Conservation (phyloP, 1,139 yeast species). For the Kodamaea alishanica region DNA sequence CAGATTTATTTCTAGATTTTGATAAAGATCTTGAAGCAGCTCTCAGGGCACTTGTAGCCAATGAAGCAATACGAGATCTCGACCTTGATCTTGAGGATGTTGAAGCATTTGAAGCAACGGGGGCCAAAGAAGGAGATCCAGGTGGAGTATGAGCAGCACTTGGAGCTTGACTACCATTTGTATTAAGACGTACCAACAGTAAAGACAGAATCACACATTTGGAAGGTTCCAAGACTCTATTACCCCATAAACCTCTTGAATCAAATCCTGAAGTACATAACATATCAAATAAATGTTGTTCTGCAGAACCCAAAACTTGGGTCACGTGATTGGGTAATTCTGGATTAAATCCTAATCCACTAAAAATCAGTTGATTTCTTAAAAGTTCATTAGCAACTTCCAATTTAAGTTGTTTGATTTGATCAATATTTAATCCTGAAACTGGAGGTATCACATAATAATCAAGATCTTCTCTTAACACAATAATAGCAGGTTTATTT, state of each 20-base stretch:
- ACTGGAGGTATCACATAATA: slow-evolving; percentile 84
- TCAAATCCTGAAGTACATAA: slow-evolving; percentile 85
- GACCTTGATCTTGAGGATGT: slow-evolving; percentile 44
- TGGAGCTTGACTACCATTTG: slow-evolving; percentile 20
- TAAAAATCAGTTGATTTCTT: slow-evolving; percentile 60
- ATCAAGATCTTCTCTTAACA: slow-evolving; percentile 89
- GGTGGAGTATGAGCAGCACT: slow-evolving; percentile 33
- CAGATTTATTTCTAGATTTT: slow-evolving; percentile 31
- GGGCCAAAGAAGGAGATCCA: slow-evolving; percentile 40
- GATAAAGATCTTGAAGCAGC: slow-evolving; percentile 57
- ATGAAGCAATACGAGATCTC: slow-evolving; percentile 37
- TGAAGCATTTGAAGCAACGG: slow-evolving; percentile 41
- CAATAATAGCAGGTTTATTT: slow-evolving; percentile 87
- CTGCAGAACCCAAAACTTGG: slow-evolving; percentile 80
- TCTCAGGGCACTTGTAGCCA: slow-evolving; percentile 41
- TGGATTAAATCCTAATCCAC: slow-evolving; percentile 57
- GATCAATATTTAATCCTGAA: slow-evolving; percentile 45
- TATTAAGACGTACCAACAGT: slow-evolving; percentile 65
- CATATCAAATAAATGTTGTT: slow-evolving; percentile 93
- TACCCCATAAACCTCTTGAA: slow-evolving; percentile 76
- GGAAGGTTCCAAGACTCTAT: slow-evolving; percentile 77
- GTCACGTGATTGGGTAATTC: slow-evolving; percentile 24
- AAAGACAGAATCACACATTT: slow-evolving; percentile 84
- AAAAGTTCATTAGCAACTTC: slow-evolving; percentile 58
- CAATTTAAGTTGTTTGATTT: slow-evolving; percentile 62